These are phyloP conservation scores for Forsythia viridissima DNA, from an alignment of 257 asterid species.

Conservation along the genomic window DNA sequence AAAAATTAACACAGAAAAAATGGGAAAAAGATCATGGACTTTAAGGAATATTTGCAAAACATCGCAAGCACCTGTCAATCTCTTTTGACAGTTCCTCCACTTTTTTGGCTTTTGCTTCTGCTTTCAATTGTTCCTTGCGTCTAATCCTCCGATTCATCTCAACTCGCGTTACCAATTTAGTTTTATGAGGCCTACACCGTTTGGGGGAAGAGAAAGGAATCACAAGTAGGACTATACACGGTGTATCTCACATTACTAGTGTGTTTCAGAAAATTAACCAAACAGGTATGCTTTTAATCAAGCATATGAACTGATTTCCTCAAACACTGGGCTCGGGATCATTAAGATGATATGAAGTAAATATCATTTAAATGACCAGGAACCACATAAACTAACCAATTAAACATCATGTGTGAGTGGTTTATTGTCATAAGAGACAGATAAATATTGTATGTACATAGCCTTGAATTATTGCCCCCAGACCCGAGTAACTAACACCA, in stretches of 20 bases:
- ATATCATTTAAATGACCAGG: too few relatives aligned
- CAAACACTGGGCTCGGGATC: too few relatives aligned
- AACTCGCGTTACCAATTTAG: slow-evolving; percentile 69
- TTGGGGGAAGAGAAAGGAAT: neutral
- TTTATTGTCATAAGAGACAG: too few relatives aligned
- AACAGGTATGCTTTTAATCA: neutral
- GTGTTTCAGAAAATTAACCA: neutral
- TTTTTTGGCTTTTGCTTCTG: slow-evolving; percentile 61
- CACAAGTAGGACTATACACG: neutral
- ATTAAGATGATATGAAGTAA: too few relatives aligned
- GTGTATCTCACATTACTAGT: neutral
- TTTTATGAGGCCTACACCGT: slow-evolving; percentile 48
- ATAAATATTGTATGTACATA: too few relatives aligned
- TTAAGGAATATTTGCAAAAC: slow-evolving; percentile 1
- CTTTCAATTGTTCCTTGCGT: slow-evolving; percentile 62
- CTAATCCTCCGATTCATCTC: slow-evolving; percentile 76
- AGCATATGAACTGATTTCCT: neutral
- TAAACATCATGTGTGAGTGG: too few relatives aligned
- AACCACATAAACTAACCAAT: too few relatives aligned
- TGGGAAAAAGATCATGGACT: neutral
- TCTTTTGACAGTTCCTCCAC: slow-evolving; percentile 55
- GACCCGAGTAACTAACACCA: neutral
- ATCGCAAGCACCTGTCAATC: slow-evolving; percentile 58
- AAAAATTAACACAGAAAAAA: neutral
- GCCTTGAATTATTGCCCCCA: too few relatives aligned